phyloP scores from a whole-genome alignment of 805 yeast species.

The Zygoascus bituminiphila region DNA sequence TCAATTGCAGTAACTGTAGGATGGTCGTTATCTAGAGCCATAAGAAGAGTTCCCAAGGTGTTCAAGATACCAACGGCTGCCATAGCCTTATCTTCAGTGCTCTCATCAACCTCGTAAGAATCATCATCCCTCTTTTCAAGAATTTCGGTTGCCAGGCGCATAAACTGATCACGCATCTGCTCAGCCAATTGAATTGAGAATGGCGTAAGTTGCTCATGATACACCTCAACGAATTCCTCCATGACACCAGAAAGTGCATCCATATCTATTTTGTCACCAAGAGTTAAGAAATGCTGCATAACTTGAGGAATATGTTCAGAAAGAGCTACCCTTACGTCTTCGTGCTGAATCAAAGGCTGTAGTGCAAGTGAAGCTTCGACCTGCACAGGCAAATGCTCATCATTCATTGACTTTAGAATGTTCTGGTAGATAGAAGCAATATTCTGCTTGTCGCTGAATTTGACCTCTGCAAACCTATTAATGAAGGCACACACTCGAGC shows the following conservation, averaged over 20 bases:
- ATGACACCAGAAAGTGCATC: constrained; percentile 84
- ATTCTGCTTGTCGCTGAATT: constrained; percentile 55
- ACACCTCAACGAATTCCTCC: constrained; percentile 91
- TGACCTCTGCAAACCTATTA: constrained; percentile 55
- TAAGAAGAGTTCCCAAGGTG: constrained; percentile 72
- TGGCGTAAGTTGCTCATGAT: constrained; percentile 83
- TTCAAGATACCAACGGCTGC: constrained; percentile 76
- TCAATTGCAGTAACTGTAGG: constrained; percentile 59
- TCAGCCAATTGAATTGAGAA: constrained; percentile 66
- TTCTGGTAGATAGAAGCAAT: constrained; percentile 45
- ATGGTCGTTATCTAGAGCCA: constrained; percentile 73
- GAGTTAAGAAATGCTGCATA: constrained; percentile 66
- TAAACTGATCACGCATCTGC: constrained; percentile 57
- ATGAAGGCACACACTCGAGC: constrained; percentile 45
- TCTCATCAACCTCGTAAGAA: constrained; percentile 32
- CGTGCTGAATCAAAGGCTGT: constrained; percentile 63
- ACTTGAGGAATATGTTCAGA: constrained; percentile 64
- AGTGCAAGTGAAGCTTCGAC: constrained; percentile 79
- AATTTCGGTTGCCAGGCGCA: constrained; percentile 60
- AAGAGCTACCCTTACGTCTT: constrained; percentile 60
- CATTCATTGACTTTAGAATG: constrained; percentile 36
- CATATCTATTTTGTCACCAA: constrained; percentile 75
- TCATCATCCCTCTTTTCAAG: constrained; percentile 43
- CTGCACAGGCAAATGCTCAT: constrained; percentile 59
- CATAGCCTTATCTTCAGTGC: constrained; percentile 59